Evolutionary conservation across 805 yeast species (phyloP).

Genomic region (Sugiyamaella qingdaonensis): DNA sequence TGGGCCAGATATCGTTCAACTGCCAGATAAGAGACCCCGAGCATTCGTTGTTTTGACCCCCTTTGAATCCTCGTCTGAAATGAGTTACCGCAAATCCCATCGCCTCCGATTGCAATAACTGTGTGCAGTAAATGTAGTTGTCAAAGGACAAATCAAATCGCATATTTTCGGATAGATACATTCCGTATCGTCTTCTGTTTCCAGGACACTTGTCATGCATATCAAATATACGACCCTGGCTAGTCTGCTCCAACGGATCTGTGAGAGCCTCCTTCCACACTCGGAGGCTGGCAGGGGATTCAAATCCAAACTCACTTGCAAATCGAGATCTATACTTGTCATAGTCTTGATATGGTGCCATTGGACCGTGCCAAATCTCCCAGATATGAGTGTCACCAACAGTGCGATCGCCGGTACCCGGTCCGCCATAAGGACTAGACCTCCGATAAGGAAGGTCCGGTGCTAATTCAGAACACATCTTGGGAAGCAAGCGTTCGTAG

Average conservation of each 20-base stretch:
- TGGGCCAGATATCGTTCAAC: conserved; percentile 50
- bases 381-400: conserved; percentile 51
- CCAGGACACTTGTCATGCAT: conserved; percentile 48
- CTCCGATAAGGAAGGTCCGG: conserved; percentile 27
- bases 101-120: conserved; percentile 48
- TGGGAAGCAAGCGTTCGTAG: conserved; percentile 32
- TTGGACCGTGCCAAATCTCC: conserved; percentile 46
- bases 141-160: conserved; percentile 18
- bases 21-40: conserved; percentile 53
- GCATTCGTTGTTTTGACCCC: conserved; percentile 30
- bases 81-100: conserved; percentile 40
- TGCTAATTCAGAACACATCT: background rate
- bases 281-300: conserved; percentile 43
- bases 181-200: conserved; percentile 40
- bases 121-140: conserved; percentile 46
- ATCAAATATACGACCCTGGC: conserved; percentile 42
- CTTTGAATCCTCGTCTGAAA: conserved; percentile 45
- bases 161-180: conserved; percentile 43
- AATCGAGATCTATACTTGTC: conserved; percentile 41
- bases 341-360: conserved; percentile 45
- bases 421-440: conserved; percentile 46
- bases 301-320: conserved; percentile 52
- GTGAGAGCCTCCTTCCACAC: conserved; percentile 36
- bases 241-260: conserved; percentile 36
- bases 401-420: conserved; percentile 21